These are phyloP conservation scores for Backusella circina DNA, from an alignment of 192 early-diverging fungal species.

Conservation along the genomic window DNA sequence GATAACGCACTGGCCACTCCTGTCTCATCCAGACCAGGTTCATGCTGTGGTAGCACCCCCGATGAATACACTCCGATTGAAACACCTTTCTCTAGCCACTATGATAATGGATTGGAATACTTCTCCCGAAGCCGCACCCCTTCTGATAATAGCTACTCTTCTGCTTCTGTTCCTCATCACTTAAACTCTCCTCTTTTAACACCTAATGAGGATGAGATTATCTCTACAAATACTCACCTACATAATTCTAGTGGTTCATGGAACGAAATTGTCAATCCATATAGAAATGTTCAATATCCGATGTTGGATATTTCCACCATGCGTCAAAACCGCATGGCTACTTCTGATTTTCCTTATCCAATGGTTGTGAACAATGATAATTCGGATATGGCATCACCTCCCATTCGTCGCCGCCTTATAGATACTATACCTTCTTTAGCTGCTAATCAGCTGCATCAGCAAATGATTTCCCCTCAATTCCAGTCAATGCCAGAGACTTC, in stretches of 20 bases:
- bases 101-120: neutral
- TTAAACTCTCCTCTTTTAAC: neutral
- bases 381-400: conserved; percentile 15
- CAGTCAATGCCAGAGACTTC: neutral
- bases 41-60: neutral
- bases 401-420: conserved; percentile 24
- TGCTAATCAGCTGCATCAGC: neutral
- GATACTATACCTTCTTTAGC: neutral
- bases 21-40: neutral
- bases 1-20: neutral
- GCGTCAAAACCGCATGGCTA: neutral
- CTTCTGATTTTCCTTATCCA: neutral
- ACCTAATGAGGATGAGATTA: neutral
- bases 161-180: neutral
- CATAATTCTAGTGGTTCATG: neutral
- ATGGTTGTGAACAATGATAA: neutral
- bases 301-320: neutral
- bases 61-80: neutral
- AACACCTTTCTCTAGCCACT: neutral
- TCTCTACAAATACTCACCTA: neutral
- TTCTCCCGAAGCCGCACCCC: neutral
- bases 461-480: neutral
- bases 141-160: neutral
- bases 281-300: neutral
- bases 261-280: neutral